Conservation (phyloP, 192 early-diverging fungal genomes). For the Backusella luteola region DNA sequence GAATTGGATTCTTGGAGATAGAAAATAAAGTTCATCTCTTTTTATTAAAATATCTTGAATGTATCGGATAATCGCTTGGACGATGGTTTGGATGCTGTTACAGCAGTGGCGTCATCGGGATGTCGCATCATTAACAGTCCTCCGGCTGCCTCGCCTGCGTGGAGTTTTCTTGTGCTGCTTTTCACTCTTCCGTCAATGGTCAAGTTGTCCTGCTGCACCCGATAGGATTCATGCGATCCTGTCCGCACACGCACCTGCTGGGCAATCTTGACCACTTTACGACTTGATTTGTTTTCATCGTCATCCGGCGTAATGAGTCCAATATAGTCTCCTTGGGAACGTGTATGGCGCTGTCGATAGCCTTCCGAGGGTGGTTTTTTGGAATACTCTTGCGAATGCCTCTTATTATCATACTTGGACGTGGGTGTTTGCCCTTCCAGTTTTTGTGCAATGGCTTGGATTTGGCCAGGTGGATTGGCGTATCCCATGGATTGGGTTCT, state of each 20-base stretch:
- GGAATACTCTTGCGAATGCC: background rate
- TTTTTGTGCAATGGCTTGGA: background rate
- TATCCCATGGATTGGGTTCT: constrained; percentile 4
- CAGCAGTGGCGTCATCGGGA: background rate
- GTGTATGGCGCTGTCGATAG: constrained; percentile 19
- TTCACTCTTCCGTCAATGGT: background rate
- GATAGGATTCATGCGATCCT: constrained; percentile 25
- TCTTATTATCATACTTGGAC: background rate
- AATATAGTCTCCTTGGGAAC: constrained; percentile 22
- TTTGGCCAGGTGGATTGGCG: background rate
- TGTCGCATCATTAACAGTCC: constrained; percentile 34
- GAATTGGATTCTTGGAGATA: constrained; percentile 41
- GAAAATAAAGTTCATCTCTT: background rate
- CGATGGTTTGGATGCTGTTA: background rate
- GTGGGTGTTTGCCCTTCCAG: background rate
- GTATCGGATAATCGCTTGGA: background rate
- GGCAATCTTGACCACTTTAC: constrained; percentile 28
- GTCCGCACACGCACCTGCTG: constrained; percentile 17
- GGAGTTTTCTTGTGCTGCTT: background rate
- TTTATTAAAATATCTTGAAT: background rate
- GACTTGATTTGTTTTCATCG: background rate
- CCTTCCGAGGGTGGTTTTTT: background rate
- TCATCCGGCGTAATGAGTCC: constrained; percentile 14
- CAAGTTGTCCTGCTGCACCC: background rate
- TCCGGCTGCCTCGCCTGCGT: constrained; percentile 33